Percentiles rank a stretch among this genome's conserved stretches.
These are phyloP conservation scores for Salix arbutifolia DNA, from an alignment of 345 rosid genomes.

Conservation along the genomic window DNA sequence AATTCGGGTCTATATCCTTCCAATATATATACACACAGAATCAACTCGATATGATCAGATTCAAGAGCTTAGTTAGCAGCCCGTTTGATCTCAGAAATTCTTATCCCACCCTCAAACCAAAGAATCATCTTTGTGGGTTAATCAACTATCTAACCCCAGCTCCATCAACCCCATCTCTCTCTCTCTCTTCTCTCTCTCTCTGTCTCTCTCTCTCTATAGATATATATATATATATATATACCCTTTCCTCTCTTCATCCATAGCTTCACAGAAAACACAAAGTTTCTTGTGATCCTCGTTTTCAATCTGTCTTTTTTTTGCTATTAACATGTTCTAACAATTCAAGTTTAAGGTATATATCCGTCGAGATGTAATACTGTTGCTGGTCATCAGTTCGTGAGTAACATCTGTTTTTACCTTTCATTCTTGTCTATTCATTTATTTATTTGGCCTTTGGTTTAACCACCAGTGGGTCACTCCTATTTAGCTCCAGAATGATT, in stretches of 20 bases:
- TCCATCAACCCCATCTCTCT: background rate
- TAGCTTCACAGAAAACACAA: background rate
- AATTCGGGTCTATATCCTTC: no score
- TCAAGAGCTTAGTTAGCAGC: background rate
- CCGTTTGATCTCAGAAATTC: background rate
- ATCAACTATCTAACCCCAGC: no score
- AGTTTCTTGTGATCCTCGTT: background rate
- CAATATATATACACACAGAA: background rate
- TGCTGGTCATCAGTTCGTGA: background rate
- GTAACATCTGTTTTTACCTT: background rate
- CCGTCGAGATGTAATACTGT: background rate
- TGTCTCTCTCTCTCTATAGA: no score
- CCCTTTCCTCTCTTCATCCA: background rate
- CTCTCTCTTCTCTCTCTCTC: background rate
- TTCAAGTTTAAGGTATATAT: background rate
- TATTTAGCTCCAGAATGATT: slow-evolving; percentile 12
- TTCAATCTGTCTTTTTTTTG: background rate
- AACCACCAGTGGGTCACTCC: slow-evolving; percentile 12
- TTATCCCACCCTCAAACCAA: no score
- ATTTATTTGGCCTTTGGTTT: background rate
- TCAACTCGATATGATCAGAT: background rate
- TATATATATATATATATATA: background rate
- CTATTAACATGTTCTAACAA: background rate
- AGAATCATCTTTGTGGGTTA: no score
- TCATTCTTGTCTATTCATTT: background rate